These are phyloP conservation scores for Babesia divergens DNA, from an alignment of 169 alveolate species.

Conservation along the genomic window DNA sequence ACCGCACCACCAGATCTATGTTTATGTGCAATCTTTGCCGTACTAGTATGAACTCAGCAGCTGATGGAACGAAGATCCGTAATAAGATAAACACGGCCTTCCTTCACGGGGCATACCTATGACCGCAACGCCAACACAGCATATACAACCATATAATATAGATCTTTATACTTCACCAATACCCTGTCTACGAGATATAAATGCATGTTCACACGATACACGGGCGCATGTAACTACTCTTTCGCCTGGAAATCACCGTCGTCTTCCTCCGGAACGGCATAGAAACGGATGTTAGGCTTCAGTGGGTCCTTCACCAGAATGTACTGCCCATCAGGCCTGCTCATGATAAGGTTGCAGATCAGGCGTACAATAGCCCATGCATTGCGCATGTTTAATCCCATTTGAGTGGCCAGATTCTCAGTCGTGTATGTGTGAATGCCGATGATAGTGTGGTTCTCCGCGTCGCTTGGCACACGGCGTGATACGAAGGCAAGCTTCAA, in stretches of 20 bases:
- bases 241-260: conserved; percentile 41
- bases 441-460: conserved; percentile 79
- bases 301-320: conserved; percentile 85
- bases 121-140: no score
- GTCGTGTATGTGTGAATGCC: conserved; percentile 86
- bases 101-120: no score
- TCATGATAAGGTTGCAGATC: conserved; percentile 74
- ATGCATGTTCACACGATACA: no score
- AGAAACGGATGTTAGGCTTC: conserved; percentile 82
- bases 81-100: no score
- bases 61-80: no score
- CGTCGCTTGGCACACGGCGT: conserved; percentile 80
- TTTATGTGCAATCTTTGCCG: no score
- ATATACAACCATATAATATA: no score
- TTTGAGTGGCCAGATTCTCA: conserved; percentile 84
- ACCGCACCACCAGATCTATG: no score
- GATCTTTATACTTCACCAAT: no score
- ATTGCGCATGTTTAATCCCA: conserved; percentile 84
- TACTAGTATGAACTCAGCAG: no score
- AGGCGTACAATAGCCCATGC: conserved; percentile 87
- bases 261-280: conserved; percentile 83
- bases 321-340: conserved; percentile 86
- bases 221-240: no score
- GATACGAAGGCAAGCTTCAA: conserved; percentile 84
- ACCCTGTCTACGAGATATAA: no score